Evolutionary conservation across 257 asterid genomes (phyloP), one percentile per base, ranked within the genome.

Genomic region (Fraxinus anomala): DNA sequence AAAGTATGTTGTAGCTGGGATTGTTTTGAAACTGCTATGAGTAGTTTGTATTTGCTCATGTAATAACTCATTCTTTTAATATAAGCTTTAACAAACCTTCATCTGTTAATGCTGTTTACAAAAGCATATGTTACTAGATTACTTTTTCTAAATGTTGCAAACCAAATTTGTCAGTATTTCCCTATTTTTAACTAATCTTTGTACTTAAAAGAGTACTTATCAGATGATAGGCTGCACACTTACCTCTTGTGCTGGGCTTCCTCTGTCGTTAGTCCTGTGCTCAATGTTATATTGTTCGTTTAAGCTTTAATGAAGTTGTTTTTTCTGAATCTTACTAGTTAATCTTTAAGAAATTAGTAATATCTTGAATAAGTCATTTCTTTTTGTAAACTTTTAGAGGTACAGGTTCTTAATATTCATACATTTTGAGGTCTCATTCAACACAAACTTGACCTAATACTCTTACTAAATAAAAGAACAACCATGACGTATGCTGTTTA

Each of bases 1-100:
- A 44, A 40, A 63, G 19, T 76, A 37, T 68, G 17, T 73, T 68
- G 71, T 70, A 56, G 69, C 0, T 70, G 36, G 74, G 72, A 51
- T 26, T 37, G 74, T 21, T 36, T 73, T 40, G 30, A 65, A 34
- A 17, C 39, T 26, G 75, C 67, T n/a, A n/a, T 59, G 30, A 59
- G 9, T 21, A 59, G 30, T 59, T 59, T 21, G 13, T 16, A 4
- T n/a, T 7, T n/a, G 10, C 66, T 56, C 8, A 13, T 8, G 26
- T 56, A 9, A 56, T 56, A 56, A n/a, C 26, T 56, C 13, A 2
- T 9, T 59, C 13, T 59, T 47, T 59, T n/a, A 7, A 59, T 23
- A n/a, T 59, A 59, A 59, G 16, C 28, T 59, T 59, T 26, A 21
- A 59, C 30, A 59, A 59, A n/a, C 28, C 21, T 59, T 59, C 28